Conservation (phyloP, 306 rosid species). For the Casuarina cunninghamiana region DNA sequence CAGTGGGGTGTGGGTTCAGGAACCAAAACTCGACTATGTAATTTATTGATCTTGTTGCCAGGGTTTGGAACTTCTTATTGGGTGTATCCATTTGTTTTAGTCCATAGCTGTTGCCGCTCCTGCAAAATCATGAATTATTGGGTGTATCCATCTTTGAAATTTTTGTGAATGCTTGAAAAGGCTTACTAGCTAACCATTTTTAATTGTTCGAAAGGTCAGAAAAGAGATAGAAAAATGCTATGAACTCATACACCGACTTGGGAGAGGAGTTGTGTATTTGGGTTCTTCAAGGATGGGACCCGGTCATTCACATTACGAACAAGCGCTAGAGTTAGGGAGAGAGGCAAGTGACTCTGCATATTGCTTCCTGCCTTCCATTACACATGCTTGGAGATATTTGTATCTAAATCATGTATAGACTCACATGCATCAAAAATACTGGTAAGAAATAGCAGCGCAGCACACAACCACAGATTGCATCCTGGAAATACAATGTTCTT, state of each 20-base stretch:
- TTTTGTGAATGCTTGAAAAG: slow-evolving; percentile 13
- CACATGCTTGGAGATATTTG: slow-evolving; percentile 7
- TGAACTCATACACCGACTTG: slow-evolving; percentile 72
- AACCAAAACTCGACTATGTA: background rate
- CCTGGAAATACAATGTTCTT: background rate
- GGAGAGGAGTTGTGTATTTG: slow-evolving; percentile 82
- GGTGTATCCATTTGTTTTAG: background rate
- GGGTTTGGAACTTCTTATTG: background rate
- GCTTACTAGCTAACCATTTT: slow-evolving; percentile 1
- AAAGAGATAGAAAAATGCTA: slow-evolving; percentile 80
- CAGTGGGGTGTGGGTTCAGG: background rate
- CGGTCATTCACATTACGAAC: slow-evolving; percentile 65
- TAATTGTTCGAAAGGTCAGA: slow-evolving; percentile 54
- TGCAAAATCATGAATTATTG: background rate
- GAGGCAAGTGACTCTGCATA: slow-evolving; percentile 54
- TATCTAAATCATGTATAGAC: background rate
- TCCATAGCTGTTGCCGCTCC: background rate
- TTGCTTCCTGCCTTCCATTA: slow-evolving; percentile 22
- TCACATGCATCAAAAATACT: slow-evolving; percentile 4
- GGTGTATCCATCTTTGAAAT: slow-evolving; percentile 3
- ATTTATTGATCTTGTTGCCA: background rate
- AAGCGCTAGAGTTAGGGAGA: slow-evolving; percentile 61
- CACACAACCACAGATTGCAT: background rate
- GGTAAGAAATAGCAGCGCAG: background rate
- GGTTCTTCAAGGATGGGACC: slow-evolving; percentile 92